phyloP scores from a whole-genome alignment of 2,329 filamentous ascomycete genomes.

The Clonostachys rhizophaga region DNA sequence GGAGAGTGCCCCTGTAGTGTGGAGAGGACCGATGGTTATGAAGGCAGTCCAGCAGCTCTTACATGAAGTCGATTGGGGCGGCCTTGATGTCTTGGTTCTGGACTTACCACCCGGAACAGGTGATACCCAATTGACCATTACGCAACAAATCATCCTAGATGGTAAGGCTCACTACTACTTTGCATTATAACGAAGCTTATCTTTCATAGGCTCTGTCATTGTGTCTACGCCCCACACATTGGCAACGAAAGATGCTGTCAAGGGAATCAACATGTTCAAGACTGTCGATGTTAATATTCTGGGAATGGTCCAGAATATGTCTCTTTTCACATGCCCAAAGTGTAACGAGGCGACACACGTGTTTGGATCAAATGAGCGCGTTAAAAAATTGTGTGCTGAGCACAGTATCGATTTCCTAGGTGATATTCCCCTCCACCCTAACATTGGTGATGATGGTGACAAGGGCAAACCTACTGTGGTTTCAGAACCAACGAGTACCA shows the following conservation, averaged over 20 bases:
- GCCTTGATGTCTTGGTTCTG: conserved; percentile 80
- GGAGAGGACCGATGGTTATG: conserved; percentile 96
- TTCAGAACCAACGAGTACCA: conserved; percentile 71
- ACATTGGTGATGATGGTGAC: conserved; percentile 84
- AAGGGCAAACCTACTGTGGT: conserved; percentile 86
- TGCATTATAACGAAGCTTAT: not conserved
- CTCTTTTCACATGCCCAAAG: conserved; percentile 73
- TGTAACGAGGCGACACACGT: conserved; percentile 72
- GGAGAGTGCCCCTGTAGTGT: conserved; percentile 79
- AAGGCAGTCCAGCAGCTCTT: conserved; percentile 94
- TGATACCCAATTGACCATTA: conserved; percentile 94
- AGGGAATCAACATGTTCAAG: conserved; percentile 89
- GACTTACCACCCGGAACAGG: conserved; percentile 93
- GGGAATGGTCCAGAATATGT: conserved; percentile 92
- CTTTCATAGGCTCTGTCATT: conserved; percentile 65
- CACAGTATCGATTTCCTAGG: conserved; percentile 77
- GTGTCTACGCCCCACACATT: conserved; percentile 93
- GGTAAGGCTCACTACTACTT: conserved; percentile 39
- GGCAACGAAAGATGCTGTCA: conserved; percentile 84
- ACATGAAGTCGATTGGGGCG: conserved; percentile 92
- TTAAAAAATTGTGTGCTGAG: conserved; percentile 64
- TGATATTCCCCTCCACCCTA: conserved; percentile 82
- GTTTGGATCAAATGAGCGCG: conserved; percentile 64
- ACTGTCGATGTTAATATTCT: conserved; percentile 77
- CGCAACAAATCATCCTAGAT: conserved; percentile 86